A percentile compares a stretch with the other conserved stretches of the same genome.
These are phyloP conservation scores for Pseudevernia furfuracea DNA, from an alignment of 495 filamentous ascomycete species.

Conservation along the genomic window DNA sequence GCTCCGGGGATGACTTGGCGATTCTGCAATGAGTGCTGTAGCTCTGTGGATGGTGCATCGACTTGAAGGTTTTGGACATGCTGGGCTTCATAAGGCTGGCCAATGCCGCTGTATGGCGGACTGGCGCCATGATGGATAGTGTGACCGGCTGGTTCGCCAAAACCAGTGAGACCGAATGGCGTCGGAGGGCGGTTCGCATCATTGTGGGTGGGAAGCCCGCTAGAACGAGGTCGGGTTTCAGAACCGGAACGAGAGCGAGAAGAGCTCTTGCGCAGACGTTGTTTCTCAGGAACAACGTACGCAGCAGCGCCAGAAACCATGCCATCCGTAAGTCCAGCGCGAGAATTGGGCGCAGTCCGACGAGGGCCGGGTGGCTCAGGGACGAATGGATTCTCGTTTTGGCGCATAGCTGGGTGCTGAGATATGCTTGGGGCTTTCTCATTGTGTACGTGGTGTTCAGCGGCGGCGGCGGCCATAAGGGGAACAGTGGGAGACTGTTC, in stretches of 20 bases:
- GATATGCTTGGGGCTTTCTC: conserved; percentile 22
- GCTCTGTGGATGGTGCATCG: conserved; percentile 23
- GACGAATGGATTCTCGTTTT: conserved; percentile 22
- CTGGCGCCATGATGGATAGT: conserved; percentile 2
- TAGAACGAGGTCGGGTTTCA: conserved; percentile 11
- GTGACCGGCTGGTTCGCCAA: conserved; percentile 15
- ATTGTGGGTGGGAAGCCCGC: conserved; percentile 21
- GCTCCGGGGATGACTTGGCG: conserved; percentile 6
- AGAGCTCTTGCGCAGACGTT: conserved; percentile 1
- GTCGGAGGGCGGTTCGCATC: conserved; percentile 22
- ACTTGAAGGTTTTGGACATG: conserved; percentile 25
- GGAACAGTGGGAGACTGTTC: conserved; percentile 21
- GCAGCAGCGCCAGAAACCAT: conserved; percentile 20
- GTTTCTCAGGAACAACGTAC: conserved; percentile 15
- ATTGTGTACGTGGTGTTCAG: conserved; percentile 14
- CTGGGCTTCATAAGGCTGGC: conserved; percentile 27
- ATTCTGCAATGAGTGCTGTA: conserved; percentile 21
- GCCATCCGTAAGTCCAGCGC: conserved; percentile 21
- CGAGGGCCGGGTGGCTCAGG: conserved; percentile 24
- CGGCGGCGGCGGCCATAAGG: conserved; percentile 22
- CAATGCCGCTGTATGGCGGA: conserved; percentile 19
- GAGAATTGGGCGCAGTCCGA: conserved; percentile 19
- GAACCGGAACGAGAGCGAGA: conserved; percentile 16
- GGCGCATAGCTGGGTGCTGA: conserved; percentile 25
- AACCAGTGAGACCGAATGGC: conserved; percentile 25